Evolutionary conservation across 768 basidiomycete genomes (phyloP).

Genomic region (Termitomyces sp.): DNA sequence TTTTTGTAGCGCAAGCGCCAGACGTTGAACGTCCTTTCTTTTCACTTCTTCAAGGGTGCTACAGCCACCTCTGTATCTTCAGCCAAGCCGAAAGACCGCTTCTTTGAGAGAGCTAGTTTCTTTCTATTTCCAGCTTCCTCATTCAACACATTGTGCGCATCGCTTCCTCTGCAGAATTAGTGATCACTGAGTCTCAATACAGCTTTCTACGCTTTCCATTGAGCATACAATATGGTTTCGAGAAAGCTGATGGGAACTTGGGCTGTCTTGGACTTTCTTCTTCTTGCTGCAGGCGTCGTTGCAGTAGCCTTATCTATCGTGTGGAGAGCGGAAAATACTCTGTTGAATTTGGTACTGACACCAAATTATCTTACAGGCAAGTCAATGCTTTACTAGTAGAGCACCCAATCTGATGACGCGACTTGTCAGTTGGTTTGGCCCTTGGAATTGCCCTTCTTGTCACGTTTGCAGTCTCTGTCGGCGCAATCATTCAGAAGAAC

Average conservation of each 20-base stretch:
- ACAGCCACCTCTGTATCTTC: constrained; percentile 37
- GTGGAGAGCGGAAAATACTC: constrained; percentile 64
- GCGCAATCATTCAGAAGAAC: constrained; percentile 66
- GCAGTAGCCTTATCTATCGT: constrained; percentile 65
- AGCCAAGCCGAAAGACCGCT: constrained; percentile 22
- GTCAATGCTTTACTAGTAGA: constrained; percentile 11
- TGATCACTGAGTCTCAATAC: neutral
- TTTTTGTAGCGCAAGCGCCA: constrained; percentile 38
- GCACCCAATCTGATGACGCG: constrained; percentile 1
- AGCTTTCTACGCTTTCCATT: neutral
- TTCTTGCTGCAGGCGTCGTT: constrained; percentile 68
- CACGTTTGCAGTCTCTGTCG: constrained; percentile 69
- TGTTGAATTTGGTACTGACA: constrained; percentile 72
- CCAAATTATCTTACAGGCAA: constrained; percentile 55
- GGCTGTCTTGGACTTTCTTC: constrained; percentile 64
- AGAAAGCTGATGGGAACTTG: constrained; percentile 67
- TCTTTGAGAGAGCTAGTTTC: constrained; percentile 48
- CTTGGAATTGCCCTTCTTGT: constrained; percentile 64
- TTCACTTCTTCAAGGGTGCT: constrained; percentile 39
- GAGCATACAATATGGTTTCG: constrained; percentile 55
- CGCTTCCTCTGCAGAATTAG: neutral
- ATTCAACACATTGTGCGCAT: constrained; percentile 1
- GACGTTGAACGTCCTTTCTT: constrained; percentile 70
- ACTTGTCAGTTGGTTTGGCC: constrained; percentile 56
- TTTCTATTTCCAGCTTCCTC: constrained; percentile 1